Base-by-base conservation (phyloP, 2,329 filamentous ascomycete species). In the Uncinocarpus reesii region DNA sequence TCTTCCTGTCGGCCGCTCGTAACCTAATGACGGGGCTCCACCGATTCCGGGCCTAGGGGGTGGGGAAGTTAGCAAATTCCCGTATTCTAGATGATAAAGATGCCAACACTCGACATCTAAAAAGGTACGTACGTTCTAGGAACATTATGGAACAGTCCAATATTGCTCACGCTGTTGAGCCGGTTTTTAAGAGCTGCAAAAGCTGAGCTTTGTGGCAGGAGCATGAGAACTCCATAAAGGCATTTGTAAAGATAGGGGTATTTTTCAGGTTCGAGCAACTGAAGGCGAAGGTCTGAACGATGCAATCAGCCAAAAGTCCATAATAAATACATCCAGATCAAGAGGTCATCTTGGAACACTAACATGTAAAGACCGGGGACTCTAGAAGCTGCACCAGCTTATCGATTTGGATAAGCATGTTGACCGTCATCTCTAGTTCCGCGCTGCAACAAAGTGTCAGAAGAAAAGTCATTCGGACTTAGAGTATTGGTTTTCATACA, bases 391-490 rank as follows among this genome's bases (percentile, higher is more conserved):
- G 92, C 10, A 98, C 92, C 13, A 98, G 76, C 65, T 98, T 98
- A 67, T 98, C 92, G 57, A 98, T 95, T 64, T 98, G 93, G 36
- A 98, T 98, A 48, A 98, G 78, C 68, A 95, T 94, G 58, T 95
- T 95, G 57, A 98, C 92, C 0, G 90, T 96, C 87, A 98, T 96
- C 65, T 98, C 92, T 42, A 98, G 74, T 60, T 98, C 92, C 51
- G 87, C 92, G 66, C 87, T 94, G 55, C 7, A n/a, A 64, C 40
- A 62, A 63, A 62, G 51, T 59, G 53, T 40, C 16, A 47, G 36
- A 24, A 18, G 7, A 18, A 16, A 5, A 47, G n/a, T 7, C 21
- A 15, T 16, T 20, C 44, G 37, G 54, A 38, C 11, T 47, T 23
- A 47, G 31, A n/a, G n/a, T n/a, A n/a, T n/a, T n/a, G n/a, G n/a